Conservation (phyloP, 2,329 filamentous ascomycete species). For the Trichoderma arundinaceum region DNA sequence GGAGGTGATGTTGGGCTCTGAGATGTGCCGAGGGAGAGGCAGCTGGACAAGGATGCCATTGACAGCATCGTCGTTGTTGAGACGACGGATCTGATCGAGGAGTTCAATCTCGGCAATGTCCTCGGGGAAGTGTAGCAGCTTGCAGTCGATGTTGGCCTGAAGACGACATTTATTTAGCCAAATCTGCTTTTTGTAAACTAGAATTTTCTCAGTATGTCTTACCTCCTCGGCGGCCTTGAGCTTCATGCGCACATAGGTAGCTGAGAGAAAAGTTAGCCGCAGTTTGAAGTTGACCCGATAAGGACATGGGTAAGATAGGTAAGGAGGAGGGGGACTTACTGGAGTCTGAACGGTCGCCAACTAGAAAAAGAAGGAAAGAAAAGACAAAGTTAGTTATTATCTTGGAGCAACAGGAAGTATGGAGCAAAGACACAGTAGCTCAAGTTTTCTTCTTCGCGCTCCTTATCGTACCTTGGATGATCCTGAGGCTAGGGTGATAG, state of each 20-base stretch:
- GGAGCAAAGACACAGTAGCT: not conserved
- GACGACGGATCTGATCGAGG: conserved; percentile 75
- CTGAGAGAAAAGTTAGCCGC: conserved; percentile 54
- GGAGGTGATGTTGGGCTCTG: conserved; percentile 88
- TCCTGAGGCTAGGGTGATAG: conserved; percentile 88
- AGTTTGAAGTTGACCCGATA: conserved; percentile 11
- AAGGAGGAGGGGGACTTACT: conserved; percentile 55
- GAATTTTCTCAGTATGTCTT: conserved; percentile 37
- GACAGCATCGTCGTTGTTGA: conserved; percentile 85
- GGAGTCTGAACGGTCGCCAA: conserved; percentile 91
- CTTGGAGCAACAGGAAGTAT: no score
- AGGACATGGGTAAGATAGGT: conserved; percentile 8
- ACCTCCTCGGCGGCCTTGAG: conserved; percentile 94
- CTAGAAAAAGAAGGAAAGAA: conserved; percentile 51
- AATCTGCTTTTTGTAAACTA: not conserved
- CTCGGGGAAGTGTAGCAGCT: conserved; percentile 82
- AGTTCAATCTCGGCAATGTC: conserved; percentile 84
- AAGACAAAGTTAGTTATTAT: conserved; percentile 17
- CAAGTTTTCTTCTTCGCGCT: not conserved
- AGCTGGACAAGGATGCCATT: conserved; percentile 95
- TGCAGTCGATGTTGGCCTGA: conserved; percentile 89
- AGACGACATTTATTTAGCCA: conserved; percentile 1
- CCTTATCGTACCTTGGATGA: conserved; percentile 79
- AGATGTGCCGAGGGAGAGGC: conserved; percentile 85
- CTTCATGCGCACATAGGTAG: conserved; percentile 99